Evolutionary conservation across 2,329 filamentous ascomycete genomes (phyloP), one percentile per base, ranked within the genome.

Genomic region (Fusarium dlaminii): DNA sequence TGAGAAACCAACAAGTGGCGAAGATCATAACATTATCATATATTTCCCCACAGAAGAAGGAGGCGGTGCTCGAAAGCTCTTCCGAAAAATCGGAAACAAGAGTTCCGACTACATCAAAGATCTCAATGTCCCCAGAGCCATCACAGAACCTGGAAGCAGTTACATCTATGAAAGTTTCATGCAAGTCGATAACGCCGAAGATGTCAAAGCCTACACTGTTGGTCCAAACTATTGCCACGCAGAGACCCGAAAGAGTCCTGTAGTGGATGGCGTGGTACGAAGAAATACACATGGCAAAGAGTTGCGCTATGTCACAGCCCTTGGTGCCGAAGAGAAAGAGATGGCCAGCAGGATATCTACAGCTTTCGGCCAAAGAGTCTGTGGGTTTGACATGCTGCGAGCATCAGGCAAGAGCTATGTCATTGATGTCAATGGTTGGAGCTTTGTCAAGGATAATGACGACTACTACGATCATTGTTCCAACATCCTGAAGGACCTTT

Each of bases 351-450:
- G 93, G 77, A 98, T 99, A 68, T 94, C 95, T 5, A 92, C 91
- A 49, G 93, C 94, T 0, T 99, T 99, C 82, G 96, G 96, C 1
- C 96, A 99, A 82, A 89, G 94, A 62, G 95, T 99, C 6, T 99
- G 96, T 80, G 96, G 96, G 0, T 99, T 99, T 79, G 96, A 99
- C 81, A 87, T 99, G 68, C 87, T 99, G 64, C 92, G 97, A 34
- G 94, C 95, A 18, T 92, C 91, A 56, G 94, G 95, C 22, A 94
- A 94, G 81, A 98, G 96, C 81, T 99, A 94, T 83, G 96, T 99
- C 55, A 99, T 99, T 75, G 96, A 99, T 79, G 96, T 99, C 77
- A 99, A 99, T 81, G 96, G 96, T 18, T 99, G 97, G 97, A 98
- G 96, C 80, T 99, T 99, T 79, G 96, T 99, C 82, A 99, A 99